Evolutionary conservation across 441 rosid genomes (phyloP).

Genomic region (Pelargonium citronellum): DNA sequence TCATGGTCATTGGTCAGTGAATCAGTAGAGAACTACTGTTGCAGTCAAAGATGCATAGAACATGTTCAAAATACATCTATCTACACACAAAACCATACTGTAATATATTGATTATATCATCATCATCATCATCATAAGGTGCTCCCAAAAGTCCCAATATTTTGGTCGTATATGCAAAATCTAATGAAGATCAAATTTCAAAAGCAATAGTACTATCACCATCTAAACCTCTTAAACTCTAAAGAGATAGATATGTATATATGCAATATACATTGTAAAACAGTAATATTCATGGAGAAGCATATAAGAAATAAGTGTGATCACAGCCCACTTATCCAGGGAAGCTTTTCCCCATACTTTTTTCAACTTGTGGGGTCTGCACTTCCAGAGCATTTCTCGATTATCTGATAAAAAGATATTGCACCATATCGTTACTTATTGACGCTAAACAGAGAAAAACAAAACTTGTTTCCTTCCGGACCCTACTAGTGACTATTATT

Average conservation of each 20-base stretch:
- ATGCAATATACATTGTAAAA: background rate
- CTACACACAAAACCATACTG: background rate
- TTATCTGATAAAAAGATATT: conserved; percentile 19
- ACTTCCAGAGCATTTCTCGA: conserved; percentile 24
- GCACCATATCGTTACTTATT: conserved; percentile 22
- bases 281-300: background rate
- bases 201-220: background rate
- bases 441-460: background rate
- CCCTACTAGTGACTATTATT: conserved; percentile 17
- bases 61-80: background rate
- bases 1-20: background rate
- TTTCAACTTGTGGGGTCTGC: conserved; percentile 56
- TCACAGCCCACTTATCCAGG: conserved; percentile 52
- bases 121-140: background rate
- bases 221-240: background rate
- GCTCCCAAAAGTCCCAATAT: background rate
- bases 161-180: background rate
- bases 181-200: background rate
- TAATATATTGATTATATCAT: background rate
- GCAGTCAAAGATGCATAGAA: conserved; percentile 7
- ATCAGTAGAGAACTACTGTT: background rate
- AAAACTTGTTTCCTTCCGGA: conserved; percentile 8
- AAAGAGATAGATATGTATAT: background rate
- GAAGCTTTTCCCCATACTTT: conserved; percentile 60
- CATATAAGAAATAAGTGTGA: conserved; percentile 25